A percentile compares a stretch with the other conserved stretches of the same genome.
Evolutionary conservation across 2,329 filamentous ascomycete species (phyloP).

Genomic region (Pyrenophora tritici-repentis): DNA sequence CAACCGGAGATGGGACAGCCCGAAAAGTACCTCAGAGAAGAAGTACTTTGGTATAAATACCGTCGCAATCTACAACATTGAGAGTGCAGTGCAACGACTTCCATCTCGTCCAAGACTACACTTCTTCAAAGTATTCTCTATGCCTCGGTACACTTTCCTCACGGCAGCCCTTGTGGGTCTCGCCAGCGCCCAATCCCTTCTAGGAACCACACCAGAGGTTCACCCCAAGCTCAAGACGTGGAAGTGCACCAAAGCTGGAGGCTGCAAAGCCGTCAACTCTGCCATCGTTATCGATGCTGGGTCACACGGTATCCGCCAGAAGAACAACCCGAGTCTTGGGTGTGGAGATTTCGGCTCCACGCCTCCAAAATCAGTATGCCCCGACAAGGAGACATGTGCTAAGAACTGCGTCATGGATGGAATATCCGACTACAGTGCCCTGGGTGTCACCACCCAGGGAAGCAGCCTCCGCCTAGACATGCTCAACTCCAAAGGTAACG

Average conservation of each 20-base stretch:
- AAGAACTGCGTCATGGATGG: constrained; percentile 63
- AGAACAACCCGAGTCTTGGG: constrained; percentile 36
- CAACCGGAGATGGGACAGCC: no score
- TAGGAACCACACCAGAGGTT: constrained; percentile 48
- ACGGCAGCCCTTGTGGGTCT: constrained; percentile 34
- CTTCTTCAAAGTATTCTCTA: not conserved
- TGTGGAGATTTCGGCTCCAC: constrained; percentile 41
- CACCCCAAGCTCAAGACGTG: constrained; percentile 60
- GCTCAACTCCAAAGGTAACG: constrained; percentile 43
- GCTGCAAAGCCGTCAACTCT: constrained; percentile 56
- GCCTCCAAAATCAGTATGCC: constrained; percentile 54
- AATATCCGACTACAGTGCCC: constrained; percentile 58
- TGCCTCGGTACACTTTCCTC: constrained; percentile 34
- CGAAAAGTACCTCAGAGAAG: no score
- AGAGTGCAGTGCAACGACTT: no score
- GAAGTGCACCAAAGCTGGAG: constrained; percentile 57
- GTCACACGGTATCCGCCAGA: constrained; percentile 53
- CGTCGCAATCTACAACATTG: no score
- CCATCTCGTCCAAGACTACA: no score
- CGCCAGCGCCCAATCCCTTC: constrained; percentile 37
- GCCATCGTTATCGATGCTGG: constrained; percentile 57
- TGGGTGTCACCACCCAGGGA: constrained; percentile 58
- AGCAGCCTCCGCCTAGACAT: constrained; percentile 55
- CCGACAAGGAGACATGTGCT: constrained; percentile 57
- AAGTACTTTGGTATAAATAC: no score